A percentile compares a stretch with the other conserved stretches of the same genome.
Evolutionary conservation across 768 basidiomycete genomes (phyloP).

Genomic region (Mycena latifolia): DNA sequence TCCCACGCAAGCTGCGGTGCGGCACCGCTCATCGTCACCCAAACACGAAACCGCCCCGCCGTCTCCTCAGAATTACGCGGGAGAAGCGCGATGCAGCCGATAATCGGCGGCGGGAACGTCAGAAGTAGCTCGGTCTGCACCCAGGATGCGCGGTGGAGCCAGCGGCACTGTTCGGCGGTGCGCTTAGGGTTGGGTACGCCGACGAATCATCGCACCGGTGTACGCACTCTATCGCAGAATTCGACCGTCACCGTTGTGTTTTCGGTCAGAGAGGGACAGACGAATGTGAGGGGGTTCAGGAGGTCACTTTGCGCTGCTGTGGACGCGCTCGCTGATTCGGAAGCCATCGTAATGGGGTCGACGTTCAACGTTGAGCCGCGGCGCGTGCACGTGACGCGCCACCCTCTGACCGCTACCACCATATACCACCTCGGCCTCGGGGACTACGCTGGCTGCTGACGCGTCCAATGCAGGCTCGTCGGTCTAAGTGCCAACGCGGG

Average conservation of each 20-base stretch:
- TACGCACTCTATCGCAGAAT: constrained; percentile 90
- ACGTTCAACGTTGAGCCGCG: too few species aligned
- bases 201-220: constrained; percentile 9
- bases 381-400: too few species aligned
- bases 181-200: constrained; percentile 2
- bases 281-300: constrained; percentile 66
- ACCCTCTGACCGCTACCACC: too few species aligned
- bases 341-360: not conserved
- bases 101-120: constrained; percentile 86
- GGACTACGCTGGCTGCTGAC: too few species aligned
- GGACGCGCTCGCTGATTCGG: not conserved
- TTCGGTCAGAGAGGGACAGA: constrained; percentile 60
- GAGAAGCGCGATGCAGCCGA: constrained; percentile 76
- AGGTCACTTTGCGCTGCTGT: constrained; percentile 13
- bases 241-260: constrained; percentile 82
- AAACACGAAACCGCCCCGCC: constrained; percentile 91
- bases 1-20: constrained; percentile 81
- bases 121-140: constrained; percentile 92
- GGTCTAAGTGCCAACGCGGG: too few species aligned
- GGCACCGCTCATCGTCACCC: constrained; percentile 64
- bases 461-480: too few species aligned
- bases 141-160: constrained; percentile 95
- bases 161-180: constrained; percentile 44
- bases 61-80: constrained; percentile 87
- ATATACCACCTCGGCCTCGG: too few species aligned